Conservation (phyloP, 2,329 filamentous ascomycete genomes). For the Lasiodiplodia citricola region DNA sequence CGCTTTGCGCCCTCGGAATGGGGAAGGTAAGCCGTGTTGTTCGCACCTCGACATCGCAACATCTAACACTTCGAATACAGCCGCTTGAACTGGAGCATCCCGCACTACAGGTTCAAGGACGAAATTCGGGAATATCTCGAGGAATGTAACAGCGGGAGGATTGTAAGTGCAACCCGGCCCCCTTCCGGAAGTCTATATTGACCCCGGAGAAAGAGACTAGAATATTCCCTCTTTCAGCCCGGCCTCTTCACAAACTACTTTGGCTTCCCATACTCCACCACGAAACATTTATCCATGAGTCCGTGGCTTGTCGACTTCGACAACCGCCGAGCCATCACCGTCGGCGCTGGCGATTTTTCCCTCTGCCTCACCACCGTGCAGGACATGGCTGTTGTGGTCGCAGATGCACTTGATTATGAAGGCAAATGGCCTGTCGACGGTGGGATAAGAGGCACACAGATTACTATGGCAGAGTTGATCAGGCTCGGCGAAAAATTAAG, state of each 20-base stretch:
- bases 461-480: slow-evolving; percentile 36
- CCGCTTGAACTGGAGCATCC: slow-evolving; percentile 38
- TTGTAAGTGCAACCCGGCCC: slow-evolving; percentile 37
- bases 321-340: slow-evolving; percentile 36
- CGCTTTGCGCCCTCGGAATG: slow-evolving; percentile 38
- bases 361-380: slow-evolving; percentile 37
- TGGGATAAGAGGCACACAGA: slow-evolving; percentile 36
- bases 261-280: slow-evolving; percentile 55
- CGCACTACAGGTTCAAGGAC: slow-evolving; percentile 60
- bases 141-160: slow-evolving; percentile 56
- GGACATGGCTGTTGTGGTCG: slow-evolving; percentile 36
- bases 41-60: not conserved
- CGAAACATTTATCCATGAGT: slow-evolving; percentile 47
- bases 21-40: slow-evolving; percentile 44
- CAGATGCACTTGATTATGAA: slow-evolving; percentile 35
- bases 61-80: not conserved
- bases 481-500: slow-evolving; percentile 38
- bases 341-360: slow-evolving; percentile 36
- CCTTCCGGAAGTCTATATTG: not conserved
- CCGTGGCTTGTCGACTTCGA: slow-evolving; percentile 41
- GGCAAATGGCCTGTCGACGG: slow-evolving; percentile 37
- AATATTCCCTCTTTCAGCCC: slow-evolving; percentile 63
- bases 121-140: slow-evolving; percentile 56
- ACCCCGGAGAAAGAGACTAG: slow-evolving; percentile 40
- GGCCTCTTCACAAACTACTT: slow-evolving; percentile 63